Conservation (phyloP, 2,329 filamentous ascomycete species). For the Dryadomyces quercivorus region DNA sequence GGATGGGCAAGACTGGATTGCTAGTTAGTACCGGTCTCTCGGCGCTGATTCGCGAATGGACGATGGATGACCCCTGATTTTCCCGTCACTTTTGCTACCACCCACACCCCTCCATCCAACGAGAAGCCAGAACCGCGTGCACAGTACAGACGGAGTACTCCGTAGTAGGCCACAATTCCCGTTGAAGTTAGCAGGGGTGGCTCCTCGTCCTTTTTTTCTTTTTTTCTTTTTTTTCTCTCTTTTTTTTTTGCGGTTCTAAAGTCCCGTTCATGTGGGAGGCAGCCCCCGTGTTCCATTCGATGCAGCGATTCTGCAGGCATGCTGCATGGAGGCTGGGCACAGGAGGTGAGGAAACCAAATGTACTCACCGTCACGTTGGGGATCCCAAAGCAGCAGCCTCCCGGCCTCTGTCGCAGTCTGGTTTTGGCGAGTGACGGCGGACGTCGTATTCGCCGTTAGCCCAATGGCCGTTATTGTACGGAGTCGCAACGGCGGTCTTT, state of each 20-base stretch:
- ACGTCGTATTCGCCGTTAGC: background rate
- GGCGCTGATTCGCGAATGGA: conserved; percentile 8
- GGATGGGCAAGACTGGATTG: background rate
- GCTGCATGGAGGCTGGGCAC: too few species aligned
- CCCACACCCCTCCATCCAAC: background rate
- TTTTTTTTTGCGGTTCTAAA: too few species aligned
- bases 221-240: too few species aligned
- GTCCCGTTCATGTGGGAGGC: too few species aligned
- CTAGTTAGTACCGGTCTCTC: background rate
- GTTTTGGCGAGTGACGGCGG: background rate
- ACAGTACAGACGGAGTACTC: too few species aligned
- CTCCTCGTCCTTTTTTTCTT: background rate
- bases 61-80: conserved; percentile 7
- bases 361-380: background rate
- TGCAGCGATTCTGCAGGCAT: too few species aligned
- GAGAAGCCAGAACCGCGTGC: too few species aligned
- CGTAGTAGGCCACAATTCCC: conserved; percentile 1
- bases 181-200: background rate
- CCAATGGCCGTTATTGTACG: background rate
- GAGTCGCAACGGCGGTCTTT: background rate
- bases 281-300: too few species aligned
- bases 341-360: too few species aligned
- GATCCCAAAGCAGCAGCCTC: too few species aligned
- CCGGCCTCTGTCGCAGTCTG: background rate
- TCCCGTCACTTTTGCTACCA: background rate